Conservation (phyloP, 441 rosid species). For the Sinapis alba region DNA sequence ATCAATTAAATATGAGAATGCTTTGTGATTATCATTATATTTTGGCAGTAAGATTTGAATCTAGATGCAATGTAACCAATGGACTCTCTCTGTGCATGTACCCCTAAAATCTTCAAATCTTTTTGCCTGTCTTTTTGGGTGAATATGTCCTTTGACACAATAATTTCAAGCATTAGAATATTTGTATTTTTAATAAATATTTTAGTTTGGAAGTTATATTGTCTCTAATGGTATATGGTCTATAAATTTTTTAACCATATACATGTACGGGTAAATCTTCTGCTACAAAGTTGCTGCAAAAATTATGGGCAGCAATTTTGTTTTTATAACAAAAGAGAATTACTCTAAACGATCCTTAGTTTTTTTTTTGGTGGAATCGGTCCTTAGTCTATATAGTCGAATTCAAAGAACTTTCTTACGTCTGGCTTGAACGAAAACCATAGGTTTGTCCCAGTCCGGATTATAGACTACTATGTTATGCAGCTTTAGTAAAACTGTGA, state of each 20-base stretch:
- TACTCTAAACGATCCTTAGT: slow-evolving; percentile 17
- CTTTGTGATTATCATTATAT: not conserved
- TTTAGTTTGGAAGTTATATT: too few species aligned
- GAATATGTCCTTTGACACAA: too few species aligned
- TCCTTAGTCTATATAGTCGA: slow-evolving; percentile 30
- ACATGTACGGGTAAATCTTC: too few species aligned
- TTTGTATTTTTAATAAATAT: too few species aligned
- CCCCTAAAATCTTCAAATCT: slow-evolving; percentile 21
- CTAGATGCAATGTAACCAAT: slow-evolving; percentile 35
- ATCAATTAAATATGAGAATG: not conserved
- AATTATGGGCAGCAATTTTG: too few species aligned
- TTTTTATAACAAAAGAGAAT: slow-evolving; percentile 25
- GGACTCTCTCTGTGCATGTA: slow-evolving; percentile 12
- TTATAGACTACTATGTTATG: slow-evolving; percentile 36
- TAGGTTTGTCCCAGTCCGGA: slow-evolving; percentile 36
- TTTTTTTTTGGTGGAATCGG: not conserved
- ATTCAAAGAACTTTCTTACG: slow-evolving; percentile 5
- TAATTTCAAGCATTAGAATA: too few species aligned
- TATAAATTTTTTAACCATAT: too few species aligned
- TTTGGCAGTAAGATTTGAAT: slow-evolving; percentile 23
- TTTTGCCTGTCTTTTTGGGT: too few species aligned
- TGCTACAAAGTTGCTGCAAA: too few species aligned
- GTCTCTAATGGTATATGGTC: too few species aligned
- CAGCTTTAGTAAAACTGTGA: slow-evolving; percentile 27
- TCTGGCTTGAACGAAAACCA: slow-evolving; percentile 9